phyloP scores from a whole-genome alignment of 257 asterid genomes.

The Lithospermum erythrorhizon region DNA sequence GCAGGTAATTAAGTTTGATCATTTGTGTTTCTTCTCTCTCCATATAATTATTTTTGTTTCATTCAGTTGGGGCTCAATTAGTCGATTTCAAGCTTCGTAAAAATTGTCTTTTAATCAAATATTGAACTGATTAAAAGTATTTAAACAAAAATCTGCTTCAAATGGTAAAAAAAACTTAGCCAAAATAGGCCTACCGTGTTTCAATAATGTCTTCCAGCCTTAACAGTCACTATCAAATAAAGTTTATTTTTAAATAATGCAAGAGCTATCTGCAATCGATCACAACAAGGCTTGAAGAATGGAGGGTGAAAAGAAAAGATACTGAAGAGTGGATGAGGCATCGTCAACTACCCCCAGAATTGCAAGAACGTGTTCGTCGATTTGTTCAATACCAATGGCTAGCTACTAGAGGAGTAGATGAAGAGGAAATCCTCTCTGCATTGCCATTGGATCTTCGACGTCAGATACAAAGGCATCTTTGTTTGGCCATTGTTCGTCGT shows the following conservation, averaged over 20 bases:
- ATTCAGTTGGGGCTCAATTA: too few species aligned
- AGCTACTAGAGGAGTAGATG: constrained; percentile 80
- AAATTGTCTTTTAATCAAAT: too few species aligned
- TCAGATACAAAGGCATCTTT: constrained; percentile 78
- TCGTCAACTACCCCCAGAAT: constrained; percentile 79
- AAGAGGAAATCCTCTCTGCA: constrained; percentile 55
- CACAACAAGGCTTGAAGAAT: constrained; percentile 93
- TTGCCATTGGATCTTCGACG: constrained; percentile 71
- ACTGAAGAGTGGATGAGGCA: constrained; percentile 99
- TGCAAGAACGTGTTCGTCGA: constrained; percentile 86
- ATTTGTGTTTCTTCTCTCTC: too few species aligned
- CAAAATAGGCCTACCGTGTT: too few species aligned
- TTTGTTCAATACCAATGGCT: constrained; percentile 84
- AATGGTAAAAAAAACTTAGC: too few species aligned
- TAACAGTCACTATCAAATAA: too few species aligned
- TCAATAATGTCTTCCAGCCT: too few species aligned
- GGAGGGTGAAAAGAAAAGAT: constrained; percentile 85
- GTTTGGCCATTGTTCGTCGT: constrained; percentile 75
- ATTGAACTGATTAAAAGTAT: too few species aligned
- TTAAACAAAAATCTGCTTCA: too few species aligned
- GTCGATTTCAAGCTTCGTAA: too few species aligned
- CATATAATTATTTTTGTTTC: too few species aligned
- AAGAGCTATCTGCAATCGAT: constrained; percentile 86
- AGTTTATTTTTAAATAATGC: neutral
- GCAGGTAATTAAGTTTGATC: constrained; percentile 37